These are phyloP conservation scores for Aspergillus sp. DNA, from an alignment of 2,329 filamentous ascomycete genomes.

Conservation along the genomic window DNA sequence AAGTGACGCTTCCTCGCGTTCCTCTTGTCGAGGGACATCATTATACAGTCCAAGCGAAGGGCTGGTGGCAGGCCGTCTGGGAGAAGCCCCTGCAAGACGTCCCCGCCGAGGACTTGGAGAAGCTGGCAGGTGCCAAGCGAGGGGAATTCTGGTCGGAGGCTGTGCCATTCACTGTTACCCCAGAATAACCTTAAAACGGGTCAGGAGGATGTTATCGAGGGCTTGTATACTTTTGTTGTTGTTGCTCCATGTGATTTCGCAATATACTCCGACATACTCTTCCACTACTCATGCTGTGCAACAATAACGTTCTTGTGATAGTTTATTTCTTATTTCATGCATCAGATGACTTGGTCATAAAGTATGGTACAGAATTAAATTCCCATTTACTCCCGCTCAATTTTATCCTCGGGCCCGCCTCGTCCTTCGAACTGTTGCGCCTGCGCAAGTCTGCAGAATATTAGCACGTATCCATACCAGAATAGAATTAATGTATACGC, in stretches of 20 bases:
- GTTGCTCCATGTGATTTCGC: not conserved
- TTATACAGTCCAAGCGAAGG: slow-evolving; percentile 34
- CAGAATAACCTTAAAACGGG: not conserved
- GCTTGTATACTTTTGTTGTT: too few species aligned
- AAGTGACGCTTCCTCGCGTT: slow-evolving; percentile 27
- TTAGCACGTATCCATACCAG: not conserved
- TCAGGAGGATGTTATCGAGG: too few species aligned
- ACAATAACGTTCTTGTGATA: not conserved
- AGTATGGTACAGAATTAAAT: slow-evolving; percentile 11
- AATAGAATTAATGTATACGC: slow-evolving; percentile 12
- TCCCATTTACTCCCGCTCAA: slow-evolving; percentile 26
- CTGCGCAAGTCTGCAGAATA: slow-evolving; percentile 30
- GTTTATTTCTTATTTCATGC: not conserved
- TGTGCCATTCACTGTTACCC: not conserved
- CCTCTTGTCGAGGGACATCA: slow-evolving; percentile 29
- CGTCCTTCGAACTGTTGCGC: slow-evolving; percentile 37
- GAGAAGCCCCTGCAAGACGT: slow-evolving; percentile 22
- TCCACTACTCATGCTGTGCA: not conserved
- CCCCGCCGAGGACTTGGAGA: slow-evolving; percentile 22
- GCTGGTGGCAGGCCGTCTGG: slow-evolving; percentile 41
- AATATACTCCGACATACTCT: not conserved
- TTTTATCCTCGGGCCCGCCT: slow-evolving; percentile 38
- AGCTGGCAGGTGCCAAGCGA: slow-evolving; percentile 17
- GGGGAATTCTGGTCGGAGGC: slow-evolving; percentile 25
- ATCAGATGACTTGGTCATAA: slow-evolving; percentile 1